Base-by-base conservation (phyloP, 495 filamentous ascomycete genomes). In the Darksidea phi region DNA sequence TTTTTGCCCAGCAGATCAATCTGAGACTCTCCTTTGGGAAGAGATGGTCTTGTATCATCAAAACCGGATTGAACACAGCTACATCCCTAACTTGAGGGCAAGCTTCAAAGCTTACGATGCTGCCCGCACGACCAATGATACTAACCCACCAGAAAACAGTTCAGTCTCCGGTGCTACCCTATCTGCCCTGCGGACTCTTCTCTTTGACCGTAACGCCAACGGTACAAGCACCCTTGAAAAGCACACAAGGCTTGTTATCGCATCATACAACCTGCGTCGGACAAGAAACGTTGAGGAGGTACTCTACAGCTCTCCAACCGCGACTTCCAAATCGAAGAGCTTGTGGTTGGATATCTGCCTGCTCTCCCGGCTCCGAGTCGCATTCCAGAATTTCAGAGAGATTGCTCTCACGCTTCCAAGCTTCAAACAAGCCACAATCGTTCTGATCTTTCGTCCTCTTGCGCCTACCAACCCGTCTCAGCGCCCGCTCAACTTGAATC, bases 1-100 rank as follows among this genome's bases (percentile, higher is more conserved):
- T 64, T 64, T 28, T 63, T 64, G 60, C 59, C 54, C 53, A 68
- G 61, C 49, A 26, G 56, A 68, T 61, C 66, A 61, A 52, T 37
- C 66, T 51, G 61, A 68, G 55, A 61, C 43, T 61, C 64, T 63
- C 48, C 47, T 69, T 45, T 67, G 67, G 67, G 64, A 64, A 57
- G 67, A 67, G 54, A 69, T 69, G 55, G 53, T 69, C 80, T 67
- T 68, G 67, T 69, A 67, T 61, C 67, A 71, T 57, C 57, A 69
- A 24, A 52, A 62, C 41, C 69, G 59, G 50, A 67, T 71, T 51
- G 50, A 70, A 59, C 42, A 59, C 53, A 62, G 45, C 59, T 71
- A 68, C 61, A 64, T 71, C 61, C 67, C 69, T 57, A 63, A 62
- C 21, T 57, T 71, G 47, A 68, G 66, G 57, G 48, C 60, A 53